Conservation (phyloP, 441 rosid genomes). For the Euphorbia celastroides region DNA sequence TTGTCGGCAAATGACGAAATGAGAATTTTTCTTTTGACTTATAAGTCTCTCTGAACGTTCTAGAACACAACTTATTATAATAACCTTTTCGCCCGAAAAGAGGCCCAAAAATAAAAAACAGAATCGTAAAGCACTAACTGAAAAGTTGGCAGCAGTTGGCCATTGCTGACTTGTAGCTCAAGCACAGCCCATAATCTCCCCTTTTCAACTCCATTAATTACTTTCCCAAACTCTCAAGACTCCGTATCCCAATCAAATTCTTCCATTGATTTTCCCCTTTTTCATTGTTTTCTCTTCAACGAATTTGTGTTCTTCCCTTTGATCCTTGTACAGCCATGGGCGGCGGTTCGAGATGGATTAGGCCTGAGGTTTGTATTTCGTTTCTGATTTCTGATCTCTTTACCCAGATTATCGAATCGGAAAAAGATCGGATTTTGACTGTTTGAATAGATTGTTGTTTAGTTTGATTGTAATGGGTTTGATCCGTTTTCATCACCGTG, state of each 20-base stretch:
- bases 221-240: not conserved
- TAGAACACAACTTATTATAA: not conserved
- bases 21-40: too few species aligned
- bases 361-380: slow-evolving; percentile 31
- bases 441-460: not conserved
- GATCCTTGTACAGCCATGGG: slow-evolving; percentile 9
- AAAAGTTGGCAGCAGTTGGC: slow-evolving; percentile 15
- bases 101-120: not conserved
- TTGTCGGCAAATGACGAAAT: too few species aligned
- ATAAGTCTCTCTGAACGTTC: not conserved
- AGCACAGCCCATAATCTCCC: not conserved
- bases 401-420: not conserved
- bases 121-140: not conserved
- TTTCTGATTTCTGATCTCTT: not conserved
- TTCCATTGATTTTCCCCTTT: not conserved
- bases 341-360: slow-evolving; percentile 25
- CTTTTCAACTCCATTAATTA: not conserved
- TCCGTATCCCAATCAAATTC: not conserved
- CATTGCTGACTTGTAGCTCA: slow-evolving; percentile 7
- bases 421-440: not conserved
- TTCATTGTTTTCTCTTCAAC: not conserved
- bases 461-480: not conserved
- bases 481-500: not conserved
- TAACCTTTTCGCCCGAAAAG: not conserved
- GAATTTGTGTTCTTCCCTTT: not conserved